Base-by-base conservation (phyloP, 441 rosid species). In the Pelargonium fulgidum region DNA sequence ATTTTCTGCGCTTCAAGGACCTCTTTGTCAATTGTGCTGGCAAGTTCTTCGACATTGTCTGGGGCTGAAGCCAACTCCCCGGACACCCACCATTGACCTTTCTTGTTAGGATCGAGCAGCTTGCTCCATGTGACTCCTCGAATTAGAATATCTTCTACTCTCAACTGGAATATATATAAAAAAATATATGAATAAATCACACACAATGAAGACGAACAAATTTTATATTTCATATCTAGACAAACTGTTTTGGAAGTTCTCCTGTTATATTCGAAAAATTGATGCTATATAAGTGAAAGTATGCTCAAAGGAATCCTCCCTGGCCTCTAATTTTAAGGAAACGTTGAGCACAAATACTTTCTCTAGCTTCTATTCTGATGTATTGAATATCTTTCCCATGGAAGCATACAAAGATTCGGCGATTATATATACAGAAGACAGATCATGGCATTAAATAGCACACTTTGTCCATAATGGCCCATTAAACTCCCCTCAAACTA, bases 11-110 rank as follows among this genome's bases (percentile, higher is more conserved):
- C 94, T 75, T 91, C 98, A 11, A 73, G 70, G 70, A 81, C 84
- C 81, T 86, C 98, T 73, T 86, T 90, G 68, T 91, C 97, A 33
- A 93, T 93, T 75, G 87, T 88, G 78, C 76, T 80, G 42, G 98
- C 97, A 66, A 91, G 85, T 66, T 87, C 89, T 68, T 84, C 87
- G 65, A 74, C 77, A 64, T 81, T 64, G 72, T 86, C 85, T 20
- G 82, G 65, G 52, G 67, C 69, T 62, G 73, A 73, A 26, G 75
- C 80, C 39, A 70, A 50, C 29, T 85, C 89, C 12, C 89, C 90
- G 22, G 93, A 86, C 73, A 85, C 68, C 98, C 98, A 93, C 96
- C 97, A 93, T 66, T 87, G 95, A 44, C 98, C 97, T 80, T 87
- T 91, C 82, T 91, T 93, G 76, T 84, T 82, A 64, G 91, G 85